Evolutionary conservation across 345 rosid species (phyloP), one percentile per base, ranked within the genome.

Genomic region (Salix exigua): DNA sequence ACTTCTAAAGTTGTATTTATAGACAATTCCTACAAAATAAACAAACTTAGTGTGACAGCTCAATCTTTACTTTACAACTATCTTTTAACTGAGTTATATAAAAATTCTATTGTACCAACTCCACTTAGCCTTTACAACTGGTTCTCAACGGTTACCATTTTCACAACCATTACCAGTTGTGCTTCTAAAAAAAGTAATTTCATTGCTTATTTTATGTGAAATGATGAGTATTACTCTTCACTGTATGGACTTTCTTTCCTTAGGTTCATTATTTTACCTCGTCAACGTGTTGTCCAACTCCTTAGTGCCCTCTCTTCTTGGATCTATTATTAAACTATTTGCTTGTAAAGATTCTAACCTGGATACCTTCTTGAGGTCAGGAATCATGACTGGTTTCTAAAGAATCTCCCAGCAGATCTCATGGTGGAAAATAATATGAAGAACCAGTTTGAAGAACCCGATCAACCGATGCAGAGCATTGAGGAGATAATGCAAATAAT

Each of bases 401-500:
- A 87, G 88, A 92, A 96, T 82, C 91, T 96, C 42, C 97, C 97
- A 3, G 89, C 89, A 25, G 98, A 92, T 85, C 90, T 96, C 21
- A 83, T 92, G 92, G 88, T 86, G 13, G 98, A 90, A 51, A 87
- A 70, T 77, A 64, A 85, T 6, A 80, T 65, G 81, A 86, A 78
- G 55, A 79, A 44, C 78, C 93, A 88, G 81, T 93, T 89, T 68
- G 91, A 94, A 74, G 99, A 92, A 79, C 86, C 94, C 9, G 97
- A 96, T 67, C 95, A 91, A 79, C 97, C 97, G 0, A 82, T 82
- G 80, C 99, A 96, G 81, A 89, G 88, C 87, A 77, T 81, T 10
- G 96, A 90, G 33, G 97, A 96, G 69, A 96, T 96, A 76, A 96
- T 96, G 99, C 98, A 88, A 85, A 96, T 96, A 66, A 92, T 96